Percentiles rank a stretch among this genome's conserved stretches.
These are phyloP conservation scores for Pleodorina starrii DNA, from an alignment of 139 green algal species.

Conservation along the genomic window DNA sequence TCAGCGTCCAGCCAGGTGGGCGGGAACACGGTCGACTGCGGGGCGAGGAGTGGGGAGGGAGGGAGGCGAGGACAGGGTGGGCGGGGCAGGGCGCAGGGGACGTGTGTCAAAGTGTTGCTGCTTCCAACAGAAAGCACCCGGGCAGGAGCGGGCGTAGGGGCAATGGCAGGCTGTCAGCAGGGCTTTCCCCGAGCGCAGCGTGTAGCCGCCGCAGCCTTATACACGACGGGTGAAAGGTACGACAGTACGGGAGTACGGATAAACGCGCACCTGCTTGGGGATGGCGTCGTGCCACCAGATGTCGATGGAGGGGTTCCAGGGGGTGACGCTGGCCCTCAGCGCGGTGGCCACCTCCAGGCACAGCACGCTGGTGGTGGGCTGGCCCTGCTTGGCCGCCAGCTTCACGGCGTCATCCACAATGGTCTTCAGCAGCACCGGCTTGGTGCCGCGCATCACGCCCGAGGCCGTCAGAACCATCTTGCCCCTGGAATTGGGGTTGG, in stretches of 20 bases:
- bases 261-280: not conserved
- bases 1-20: conserved; percentile 91
- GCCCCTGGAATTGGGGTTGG: too few relatives aligned
- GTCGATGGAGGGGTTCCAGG: conserved; percentile 70
- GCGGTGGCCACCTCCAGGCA: conserved; percentile 10
- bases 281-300: conserved; percentile 82
- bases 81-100: too few relatives aligned
- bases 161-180: too few relatives aligned
- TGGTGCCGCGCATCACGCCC: conserved; percentile 79
- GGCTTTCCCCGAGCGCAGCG: too few relatives aligned
- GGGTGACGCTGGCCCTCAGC: not conserved
- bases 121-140: too few relatives aligned
- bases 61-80: not conserved
- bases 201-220: too few relatives aligned
- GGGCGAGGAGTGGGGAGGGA: too few relatives aligned
- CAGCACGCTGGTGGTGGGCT: not conserved
- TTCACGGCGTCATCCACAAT: conserved; percentile 70
- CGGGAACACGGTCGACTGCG: conserved; percentile 69
- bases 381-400: not conserved
- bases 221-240: too few relatives aligned
- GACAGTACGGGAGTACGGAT: too few relatives aligned
- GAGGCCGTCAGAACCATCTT: conserved; percentile 78
- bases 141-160: too few relatives aligned
- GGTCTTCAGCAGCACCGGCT: conserved; percentile 80
- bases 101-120: too few relatives aligned